Percentiles rank a stretch among this genome's conserved stretches.
Conservation (phyloP, 805 yeast species). For the Candida nitratophila region DNA sequence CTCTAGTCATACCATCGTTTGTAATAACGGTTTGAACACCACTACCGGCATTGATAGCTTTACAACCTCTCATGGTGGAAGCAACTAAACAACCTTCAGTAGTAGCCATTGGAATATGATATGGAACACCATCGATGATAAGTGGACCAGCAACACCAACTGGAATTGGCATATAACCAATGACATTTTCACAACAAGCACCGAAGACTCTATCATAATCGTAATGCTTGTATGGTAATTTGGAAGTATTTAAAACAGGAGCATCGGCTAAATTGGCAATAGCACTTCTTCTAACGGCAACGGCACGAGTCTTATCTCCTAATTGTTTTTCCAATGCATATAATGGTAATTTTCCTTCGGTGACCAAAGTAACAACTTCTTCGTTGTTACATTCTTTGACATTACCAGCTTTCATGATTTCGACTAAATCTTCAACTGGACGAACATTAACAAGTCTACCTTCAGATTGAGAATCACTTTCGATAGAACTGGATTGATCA, state of each 20-base stretch:
- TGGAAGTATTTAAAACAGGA: slow-evolving; percentile 63
- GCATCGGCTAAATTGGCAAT: slow-evolving; percentile 78
- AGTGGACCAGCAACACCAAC: slow-evolving; percentile 98
- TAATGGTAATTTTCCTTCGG: slow-evolving; percentile 74
- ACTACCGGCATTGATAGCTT: slow-evolving; percentile 95
- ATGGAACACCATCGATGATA: slow-evolving; percentile 80
- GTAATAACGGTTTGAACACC: slow-evolving; percentile 91
- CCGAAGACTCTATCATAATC: slow-evolving; percentile 96
- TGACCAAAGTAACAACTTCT: slow-evolving; percentile 67
- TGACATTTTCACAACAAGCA: slow-evolving; percentile 98
- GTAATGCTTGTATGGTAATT: slow-evolving; percentile 74
- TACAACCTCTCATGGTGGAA: slow-evolving; percentile 98
- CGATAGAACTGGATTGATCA: slow-evolving; percentile 23
- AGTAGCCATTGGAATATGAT: slow-evolving; percentile 97
- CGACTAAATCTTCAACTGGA: slow-evolving; percentile 58
- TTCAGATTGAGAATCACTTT: slow-evolving; percentile 20
- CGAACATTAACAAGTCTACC: slow-evolving; percentile 18
- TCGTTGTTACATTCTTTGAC: slow-evolving; percentile 59
- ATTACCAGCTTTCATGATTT: slow-evolving; percentile 62
- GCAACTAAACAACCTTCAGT: slow-evolving; percentile 99
- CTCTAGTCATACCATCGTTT: slow-evolving; percentile 98
- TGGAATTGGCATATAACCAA: slow-evolving; percentile 94
- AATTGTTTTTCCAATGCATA: slow-evolving; percentile 93
- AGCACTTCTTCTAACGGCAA: slow-evolving; percentile 86
- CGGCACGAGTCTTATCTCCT: slow-evolving; percentile 87